phyloP scores from a whole-genome alignment of 2,329 filamentous ascomycete species.

The Thielaviopsis euricoi region DNA sequence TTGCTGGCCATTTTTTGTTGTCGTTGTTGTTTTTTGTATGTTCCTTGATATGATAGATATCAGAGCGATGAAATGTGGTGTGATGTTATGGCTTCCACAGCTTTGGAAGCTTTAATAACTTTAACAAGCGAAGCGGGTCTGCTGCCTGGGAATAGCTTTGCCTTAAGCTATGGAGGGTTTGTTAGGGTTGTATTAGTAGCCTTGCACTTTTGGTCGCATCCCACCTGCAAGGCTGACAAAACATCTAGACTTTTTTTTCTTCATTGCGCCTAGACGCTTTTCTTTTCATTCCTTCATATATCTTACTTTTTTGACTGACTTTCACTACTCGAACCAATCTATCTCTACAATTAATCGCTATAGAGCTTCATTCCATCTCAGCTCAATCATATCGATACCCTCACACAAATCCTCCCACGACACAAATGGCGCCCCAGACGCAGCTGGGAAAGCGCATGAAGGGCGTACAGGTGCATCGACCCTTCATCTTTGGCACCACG shows the following conservation, averaged over 20 bases:
- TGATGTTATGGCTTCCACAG: no score
- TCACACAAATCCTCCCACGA: not conserved
- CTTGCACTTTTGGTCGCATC: not conserved
- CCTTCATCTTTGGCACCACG: slow-evolving; percentile 63
- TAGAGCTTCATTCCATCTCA: not conserved
- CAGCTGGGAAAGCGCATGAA: slow-evolving; percentile 47
- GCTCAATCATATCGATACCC: not conserved
- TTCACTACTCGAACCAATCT: not conserved
- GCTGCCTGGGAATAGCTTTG: not conserved
- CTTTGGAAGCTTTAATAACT: no score
- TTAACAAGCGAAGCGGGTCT: not conserved
- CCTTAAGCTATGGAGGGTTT: not conserved
- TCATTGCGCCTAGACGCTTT: not conserved
- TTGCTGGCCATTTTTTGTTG: slow-evolving; percentile 44
- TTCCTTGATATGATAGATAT: slow-evolving; percentile 17
- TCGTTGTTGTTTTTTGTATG: no score
- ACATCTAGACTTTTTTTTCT: slow-evolving; percentile 1
- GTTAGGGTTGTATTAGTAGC: not conserved
- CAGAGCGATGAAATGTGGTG: not conserved
- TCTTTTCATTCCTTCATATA: not conserved
- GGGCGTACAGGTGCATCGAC: slow-evolving; percentile 45
- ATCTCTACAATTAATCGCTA: not conserved
- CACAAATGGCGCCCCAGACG: slow-evolving; percentile 44
- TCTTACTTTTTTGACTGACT: no score
- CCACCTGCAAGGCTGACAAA: slow-evolving; percentile 9